Conservation (phyloP, 2,329 filamentous ascomycete species). For the Zarea fungicola region DNA sequence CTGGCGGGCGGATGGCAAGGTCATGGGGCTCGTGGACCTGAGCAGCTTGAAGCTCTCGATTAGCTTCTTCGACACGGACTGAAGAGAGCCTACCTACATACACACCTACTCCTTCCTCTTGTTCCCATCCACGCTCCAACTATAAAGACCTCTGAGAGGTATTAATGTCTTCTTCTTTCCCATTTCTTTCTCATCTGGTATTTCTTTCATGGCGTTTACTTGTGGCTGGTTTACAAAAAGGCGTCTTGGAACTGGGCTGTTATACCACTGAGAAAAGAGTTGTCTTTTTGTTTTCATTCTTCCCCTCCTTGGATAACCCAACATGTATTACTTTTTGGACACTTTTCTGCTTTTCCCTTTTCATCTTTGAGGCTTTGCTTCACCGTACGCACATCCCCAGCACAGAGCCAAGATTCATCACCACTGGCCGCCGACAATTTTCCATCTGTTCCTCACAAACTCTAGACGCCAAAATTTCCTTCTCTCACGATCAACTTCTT, state of each 20-base stretch:
- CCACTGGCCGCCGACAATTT: background rate
- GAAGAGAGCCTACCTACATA: no score
- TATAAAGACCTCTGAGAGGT: background rate
- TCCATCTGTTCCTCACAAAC: background rate
- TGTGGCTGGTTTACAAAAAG: background rate
- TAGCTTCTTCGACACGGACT: conserved; percentile 43
- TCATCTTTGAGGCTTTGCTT: background rate
- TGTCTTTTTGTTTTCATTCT: background rate
- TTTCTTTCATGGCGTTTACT: background rate
- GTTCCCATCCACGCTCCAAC: background rate
- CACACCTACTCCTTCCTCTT: background rate
- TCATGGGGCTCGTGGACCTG: conserved; percentile 44
- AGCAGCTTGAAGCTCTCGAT: conserved; percentile 35
- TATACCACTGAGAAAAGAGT: background rate
- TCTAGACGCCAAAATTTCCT: background rate
- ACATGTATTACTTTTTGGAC: background rate
- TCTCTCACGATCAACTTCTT: no score
- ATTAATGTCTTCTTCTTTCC: background rate
- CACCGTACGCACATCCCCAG: background rate
- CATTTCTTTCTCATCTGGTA: background rate
- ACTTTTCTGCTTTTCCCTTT: background rate
- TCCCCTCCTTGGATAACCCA: background rate
- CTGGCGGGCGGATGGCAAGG: conserved; percentile 38
- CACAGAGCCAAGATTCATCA: background rate
- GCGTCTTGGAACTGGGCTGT: no score